Conservation (phyloP, 768 basidiomycete species). For the Leccinum disarticulatum region DNA sequence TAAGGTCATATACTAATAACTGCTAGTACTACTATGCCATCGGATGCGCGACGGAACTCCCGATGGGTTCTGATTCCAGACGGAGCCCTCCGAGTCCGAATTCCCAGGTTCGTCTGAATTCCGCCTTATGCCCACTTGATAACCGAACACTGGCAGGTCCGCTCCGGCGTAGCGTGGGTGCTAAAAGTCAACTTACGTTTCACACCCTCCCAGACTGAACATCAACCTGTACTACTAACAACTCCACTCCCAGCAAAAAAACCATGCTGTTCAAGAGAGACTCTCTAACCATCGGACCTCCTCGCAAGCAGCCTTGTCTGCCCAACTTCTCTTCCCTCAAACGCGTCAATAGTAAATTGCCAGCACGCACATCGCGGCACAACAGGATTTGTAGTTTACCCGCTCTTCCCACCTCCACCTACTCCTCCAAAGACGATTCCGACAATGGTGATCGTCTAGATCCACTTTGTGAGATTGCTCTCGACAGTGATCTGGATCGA, state of each 20-base stretch:
- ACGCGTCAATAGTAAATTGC: conserved; percentile 4
- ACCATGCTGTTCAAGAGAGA: conserved; percentile 22
- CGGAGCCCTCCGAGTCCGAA: background rate
- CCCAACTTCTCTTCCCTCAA: conserved; percentile 1
- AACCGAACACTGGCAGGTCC: conserved; percentile 25
- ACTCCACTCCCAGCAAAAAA: conserved; percentile 5
- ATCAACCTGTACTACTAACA: conserved; percentile 28
- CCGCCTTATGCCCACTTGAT: conserved; percentile 11
- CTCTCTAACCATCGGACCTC: conserved; percentile 4
- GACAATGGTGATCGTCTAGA: conserved; percentile 7
- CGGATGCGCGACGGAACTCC: background rate
- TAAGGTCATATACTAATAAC: background rate
- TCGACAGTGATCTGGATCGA: conserved; percentile 20
- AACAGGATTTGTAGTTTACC: conserved; percentile 16
- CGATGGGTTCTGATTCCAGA: background rate
- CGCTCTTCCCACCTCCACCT: conserved; percentile 3
- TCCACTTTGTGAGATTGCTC: conserved; percentile 10
- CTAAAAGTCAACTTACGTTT: conserved; percentile 29
- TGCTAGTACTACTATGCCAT: background rate
- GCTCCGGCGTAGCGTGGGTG: conserved; percentile 1
- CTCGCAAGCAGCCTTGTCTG: conserved; percentile 3
- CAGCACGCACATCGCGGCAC: conserved; percentile 4
- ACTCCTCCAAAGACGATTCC: background rate
- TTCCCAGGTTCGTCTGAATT: conserved; percentile 11
- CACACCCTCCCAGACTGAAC: conserved; percentile 9